These are phyloP conservation scores for Geoglossum glabrum DNA, from an alignment of 495 filamentous ascomycete species.

Conservation along the genomic window DNA sequence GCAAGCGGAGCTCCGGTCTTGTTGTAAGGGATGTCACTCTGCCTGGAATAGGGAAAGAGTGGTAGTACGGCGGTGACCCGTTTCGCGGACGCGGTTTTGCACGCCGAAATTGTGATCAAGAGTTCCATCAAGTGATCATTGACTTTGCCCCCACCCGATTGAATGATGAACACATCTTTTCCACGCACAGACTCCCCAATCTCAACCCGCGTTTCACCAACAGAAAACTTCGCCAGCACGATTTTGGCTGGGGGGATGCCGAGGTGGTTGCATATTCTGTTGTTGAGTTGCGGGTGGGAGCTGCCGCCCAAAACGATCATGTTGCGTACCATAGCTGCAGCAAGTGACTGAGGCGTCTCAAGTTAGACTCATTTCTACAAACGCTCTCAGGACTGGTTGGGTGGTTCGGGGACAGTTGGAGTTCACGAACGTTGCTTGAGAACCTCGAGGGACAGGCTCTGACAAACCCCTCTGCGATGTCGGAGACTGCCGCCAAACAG, in stretches of 20 bases:
- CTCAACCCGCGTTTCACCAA: slow-evolving; percentile 87
- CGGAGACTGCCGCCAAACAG: neutral
- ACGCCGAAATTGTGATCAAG: slow-evolving; percentile 88
- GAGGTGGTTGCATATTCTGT: slow-evolving; percentile 67
- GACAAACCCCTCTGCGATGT: neutral
- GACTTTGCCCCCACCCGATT: slow-evolving; percentile 72
- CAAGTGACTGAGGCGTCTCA: neutral
- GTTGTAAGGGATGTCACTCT: slow-evolving; percentile 90
- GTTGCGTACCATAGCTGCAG: slow-evolving; percentile 68
- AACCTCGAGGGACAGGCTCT: neutral
- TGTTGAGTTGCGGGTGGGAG: slow-evolving; percentile 73
- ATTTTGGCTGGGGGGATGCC: slow-evolving; percentile 68
- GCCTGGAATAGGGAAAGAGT: slow-evolving; percentile 87
- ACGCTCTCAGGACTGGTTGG: neutral
- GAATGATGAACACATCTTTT: slow-evolving; percentile 96
- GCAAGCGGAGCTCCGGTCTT: slow-evolving; percentile 76
- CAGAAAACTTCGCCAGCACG: slow-evolving; percentile 74
- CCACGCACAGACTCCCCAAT: slow-evolving; percentile 88
- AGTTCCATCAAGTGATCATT: slow-evolving; percentile 94
- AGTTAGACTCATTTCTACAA: neutral
- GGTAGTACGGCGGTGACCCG: slow-evolving; percentile 86
- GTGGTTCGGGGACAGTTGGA: neutral
- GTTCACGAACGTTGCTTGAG: neutral
- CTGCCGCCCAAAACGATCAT: slow-evolving; percentile 84
- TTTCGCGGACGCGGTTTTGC: slow-evolving; percentile 86